phyloP scores from a whole-genome alignment of 192 early-diverging fungal genomes.

The Backusella mclennaniae region DNA sequence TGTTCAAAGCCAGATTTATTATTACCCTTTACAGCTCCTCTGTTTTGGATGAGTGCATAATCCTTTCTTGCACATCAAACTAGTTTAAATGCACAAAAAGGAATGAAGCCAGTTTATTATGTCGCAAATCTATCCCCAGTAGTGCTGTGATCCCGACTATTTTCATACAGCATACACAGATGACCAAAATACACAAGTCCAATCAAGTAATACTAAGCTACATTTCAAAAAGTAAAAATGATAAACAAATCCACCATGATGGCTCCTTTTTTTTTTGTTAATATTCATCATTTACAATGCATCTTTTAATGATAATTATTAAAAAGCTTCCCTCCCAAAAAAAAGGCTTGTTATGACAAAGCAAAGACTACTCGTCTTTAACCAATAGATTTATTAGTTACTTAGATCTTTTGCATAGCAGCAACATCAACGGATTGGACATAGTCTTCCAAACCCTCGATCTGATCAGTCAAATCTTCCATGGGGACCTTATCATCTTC shows the following conservation, averaged over 20 bases:
- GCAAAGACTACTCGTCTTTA: neutral
- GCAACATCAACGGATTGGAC: slow-evolving; percentile 91
- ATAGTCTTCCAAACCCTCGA: slow-evolving; percentile 77
- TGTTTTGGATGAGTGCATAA: no score
- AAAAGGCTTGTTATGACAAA: neutral
- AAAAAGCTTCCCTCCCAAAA: neutral
- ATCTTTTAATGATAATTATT: neutral
- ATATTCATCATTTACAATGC: neutral
- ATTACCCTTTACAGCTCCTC: no score
- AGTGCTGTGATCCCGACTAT: no score
- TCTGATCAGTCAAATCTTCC: slow-evolving; percentile 83
- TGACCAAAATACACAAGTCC: no score
- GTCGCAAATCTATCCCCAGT: no score
- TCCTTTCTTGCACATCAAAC: no score
- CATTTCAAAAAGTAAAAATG: neutral
- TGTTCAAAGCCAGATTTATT: no score
- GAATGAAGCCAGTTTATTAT: no score
- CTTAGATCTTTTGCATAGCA: slow-evolving; percentile 89
- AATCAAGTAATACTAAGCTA: neutral
- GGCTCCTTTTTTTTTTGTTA: no score
- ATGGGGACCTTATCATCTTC: slow-evolving; percentile 91
- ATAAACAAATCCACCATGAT: neutral
- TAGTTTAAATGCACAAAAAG: no score
- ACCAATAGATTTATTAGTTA: neutral
- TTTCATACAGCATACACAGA: no score